Evolutionary conservation across 495 filamentous ascomycete genomes (phyloP).

Genomic region (Aspergillus hancockii): DNA sequence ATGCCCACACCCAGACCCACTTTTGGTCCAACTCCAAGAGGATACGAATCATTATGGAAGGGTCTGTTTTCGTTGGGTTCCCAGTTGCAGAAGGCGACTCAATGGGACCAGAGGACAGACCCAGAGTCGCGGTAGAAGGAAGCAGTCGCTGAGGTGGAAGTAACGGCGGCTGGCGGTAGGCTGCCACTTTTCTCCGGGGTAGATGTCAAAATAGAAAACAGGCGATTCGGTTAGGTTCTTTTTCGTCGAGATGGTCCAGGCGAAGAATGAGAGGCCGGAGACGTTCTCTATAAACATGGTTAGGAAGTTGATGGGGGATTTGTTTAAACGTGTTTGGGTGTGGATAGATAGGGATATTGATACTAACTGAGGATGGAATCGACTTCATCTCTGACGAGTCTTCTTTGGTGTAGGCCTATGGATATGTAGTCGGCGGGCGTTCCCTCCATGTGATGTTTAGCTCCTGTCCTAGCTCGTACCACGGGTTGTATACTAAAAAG

Average conservation of each 20-base stretch:
- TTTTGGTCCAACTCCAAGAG: too few relatives aligned
- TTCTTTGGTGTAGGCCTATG: neutral
- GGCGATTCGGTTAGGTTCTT: neutral
- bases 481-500: neutral
- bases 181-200: neutral
- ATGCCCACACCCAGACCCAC: too few relatives aligned
- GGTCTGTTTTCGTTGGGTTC: too few relatives aligned
- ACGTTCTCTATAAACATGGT: neutral
- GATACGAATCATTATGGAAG: too few relatives aligned
- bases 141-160: neutral
- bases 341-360: neutral
- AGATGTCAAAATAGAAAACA: neutral
- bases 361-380: neutral
- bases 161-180: neutral
- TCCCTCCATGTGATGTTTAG: neutral
- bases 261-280: neutral
- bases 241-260: neutral
- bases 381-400: neutral
- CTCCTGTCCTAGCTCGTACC: neutral
- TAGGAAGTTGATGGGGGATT: too few relatives aligned
- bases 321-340: neutral
- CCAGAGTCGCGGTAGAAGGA: too few relatives aligned
- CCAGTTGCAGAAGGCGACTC: too few relatives aligned
- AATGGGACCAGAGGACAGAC: too few relatives aligned
- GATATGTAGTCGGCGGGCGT: neutral